Conservation (phyloP, 2,329 filamentous ascomycete species). For the Colletotrichum melonis region DNA sequence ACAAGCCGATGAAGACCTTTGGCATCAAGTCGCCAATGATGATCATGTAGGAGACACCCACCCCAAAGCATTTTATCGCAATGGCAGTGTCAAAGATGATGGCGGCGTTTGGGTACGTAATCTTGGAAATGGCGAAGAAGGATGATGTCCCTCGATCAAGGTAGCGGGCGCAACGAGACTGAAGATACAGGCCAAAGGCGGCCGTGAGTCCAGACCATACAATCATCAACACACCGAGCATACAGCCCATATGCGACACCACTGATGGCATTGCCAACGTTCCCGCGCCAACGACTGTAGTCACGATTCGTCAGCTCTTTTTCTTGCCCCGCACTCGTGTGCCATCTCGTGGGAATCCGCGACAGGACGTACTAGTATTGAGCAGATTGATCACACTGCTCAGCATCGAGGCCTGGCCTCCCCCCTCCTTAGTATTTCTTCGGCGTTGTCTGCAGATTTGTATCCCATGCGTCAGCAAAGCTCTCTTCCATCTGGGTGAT, state of each 20-base stretch:
- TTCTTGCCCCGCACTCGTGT: not conserved
- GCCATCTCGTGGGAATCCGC: not conserved
- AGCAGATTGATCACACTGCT: constrained; percentile 96
- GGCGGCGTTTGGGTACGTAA: constrained; percentile 96
- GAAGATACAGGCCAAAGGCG: constrained; percentile 93
- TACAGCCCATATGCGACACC: constrained; percentile 94
- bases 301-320: constrained; percentile 30
- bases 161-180: constrained; percentile 92
- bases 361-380: constrained; percentile 82
- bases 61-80: constrained; percentile 97
- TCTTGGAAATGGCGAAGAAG: constrained; percentile 96
- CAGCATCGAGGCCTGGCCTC: constrained; percentile 86
- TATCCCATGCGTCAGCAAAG: constrained; percentile 20
- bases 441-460: constrained; percentile 60
- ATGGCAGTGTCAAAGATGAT: constrained; percentile 97
- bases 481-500: not conserved
- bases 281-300: constrained; percentile 87
- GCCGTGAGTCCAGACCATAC: constrained; percentile 91
- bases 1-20: constrained; percentile 87
- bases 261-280: constrained; percentile 96
- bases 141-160: constrained; percentile 88
- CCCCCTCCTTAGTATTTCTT: constrained; percentile 77
- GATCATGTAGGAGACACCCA: constrained; percentile 96
- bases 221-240: constrained; percentile 85
- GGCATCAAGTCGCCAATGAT: constrained; percentile 99